These are phyloP conservation scores for Onygenales sp. DNA, from an alignment of 2,329 filamentous ascomycete genomes.

Conservation along the genomic window DNA sequence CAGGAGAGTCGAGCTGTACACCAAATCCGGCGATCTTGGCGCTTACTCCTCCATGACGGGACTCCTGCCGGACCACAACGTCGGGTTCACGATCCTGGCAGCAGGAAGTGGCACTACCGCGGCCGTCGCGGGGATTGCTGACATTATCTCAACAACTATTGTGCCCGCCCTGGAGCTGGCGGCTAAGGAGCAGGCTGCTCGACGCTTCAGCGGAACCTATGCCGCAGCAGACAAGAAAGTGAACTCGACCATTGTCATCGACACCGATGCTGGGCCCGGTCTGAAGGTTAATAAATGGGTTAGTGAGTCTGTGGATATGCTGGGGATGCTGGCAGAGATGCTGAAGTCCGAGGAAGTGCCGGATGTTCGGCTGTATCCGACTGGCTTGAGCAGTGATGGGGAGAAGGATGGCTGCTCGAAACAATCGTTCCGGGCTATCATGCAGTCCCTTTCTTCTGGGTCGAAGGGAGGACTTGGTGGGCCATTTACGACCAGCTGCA, in stretches of 20 bases:
- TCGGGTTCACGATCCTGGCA: slow-evolving; percentile 26
- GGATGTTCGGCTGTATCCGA: background rate
- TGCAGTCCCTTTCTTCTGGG: slow-evolving; percentile 1
- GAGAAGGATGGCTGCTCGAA: background rate
- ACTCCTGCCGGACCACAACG: slow-evolving; percentile 25
- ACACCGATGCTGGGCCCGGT: slow-evolving; percentile 7
- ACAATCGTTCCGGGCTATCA: slow-evolving; percentile 5
- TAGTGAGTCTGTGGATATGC: background rate
- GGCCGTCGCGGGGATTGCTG: slow-evolving; percentile 16
- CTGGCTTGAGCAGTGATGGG: background rate
- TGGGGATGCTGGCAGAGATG: background rate
- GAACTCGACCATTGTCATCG: slow-evolving; percentile 11
- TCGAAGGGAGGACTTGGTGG: background rate
- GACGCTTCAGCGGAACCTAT: slow-evolving; percentile 19
- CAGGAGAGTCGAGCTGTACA: slow-evolving; percentile 25
- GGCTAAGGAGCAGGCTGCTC: slow-evolving; percentile 17
- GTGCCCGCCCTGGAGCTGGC: slow-evolving; percentile 18
- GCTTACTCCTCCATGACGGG: slow-evolving; percentile 24
- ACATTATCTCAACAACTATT: slow-evolving; percentile 18
- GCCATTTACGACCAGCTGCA: slow-evolving; percentile 14
- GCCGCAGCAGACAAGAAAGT: background rate
- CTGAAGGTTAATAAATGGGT: background rate
- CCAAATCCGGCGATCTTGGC: slow-evolving; percentile 23
- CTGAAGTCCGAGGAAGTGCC: too few species aligned
- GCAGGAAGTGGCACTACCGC: slow-evolving; percentile 13